These are phyloP conservation scores for Bretschneidera sinensis DNA, from an alignment of 345 rosid genomes.

Conservation along the genomic window DNA sequence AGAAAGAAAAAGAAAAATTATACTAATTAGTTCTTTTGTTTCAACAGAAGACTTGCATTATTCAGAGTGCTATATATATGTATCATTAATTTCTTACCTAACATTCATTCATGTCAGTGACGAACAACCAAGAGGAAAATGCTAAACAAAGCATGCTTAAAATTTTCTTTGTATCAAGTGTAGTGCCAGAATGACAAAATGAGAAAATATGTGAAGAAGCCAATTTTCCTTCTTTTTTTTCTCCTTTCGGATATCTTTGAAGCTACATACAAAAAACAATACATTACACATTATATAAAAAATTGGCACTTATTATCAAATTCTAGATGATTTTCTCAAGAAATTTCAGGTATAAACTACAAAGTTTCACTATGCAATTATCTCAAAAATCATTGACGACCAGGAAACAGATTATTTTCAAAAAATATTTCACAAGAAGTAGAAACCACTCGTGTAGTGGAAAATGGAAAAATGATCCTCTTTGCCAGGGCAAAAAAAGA, in stretches of 20 bases:
- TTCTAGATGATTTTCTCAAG: too few relatives aligned
- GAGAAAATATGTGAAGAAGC: not conserved
- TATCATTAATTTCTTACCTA: not conserved
- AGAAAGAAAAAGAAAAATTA: constrained; percentile 5
- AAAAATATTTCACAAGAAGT: not conserved
- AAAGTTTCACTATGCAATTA: too few relatives aligned
- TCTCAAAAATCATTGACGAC: not conserved
- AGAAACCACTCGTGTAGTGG: too few relatives aligned
- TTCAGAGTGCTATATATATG: not conserved
- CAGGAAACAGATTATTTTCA: not conserved
- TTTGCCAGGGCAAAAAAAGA: not conserved
- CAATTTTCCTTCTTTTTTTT: too few relatives aligned
- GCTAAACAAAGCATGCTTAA: not conserved
- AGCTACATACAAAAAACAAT: too few relatives aligned
- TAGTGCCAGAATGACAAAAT: not conserved
- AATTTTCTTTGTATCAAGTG: too few relatives aligned
- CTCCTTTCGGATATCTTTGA: not conserved
- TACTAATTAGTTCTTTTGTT: not conserved
- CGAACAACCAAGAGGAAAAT: not conserved
- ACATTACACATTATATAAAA: too few relatives aligned
- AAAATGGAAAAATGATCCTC: too few relatives aligned
- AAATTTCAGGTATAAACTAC: too few relatives aligned
- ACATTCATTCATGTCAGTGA: not conserved
- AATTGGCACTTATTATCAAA: too few relatives aligned
- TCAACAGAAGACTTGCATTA: not conserved